Conservation (phyloP, 1,139 yeast genomes). For the Eremothecium gossypii region DNA sequence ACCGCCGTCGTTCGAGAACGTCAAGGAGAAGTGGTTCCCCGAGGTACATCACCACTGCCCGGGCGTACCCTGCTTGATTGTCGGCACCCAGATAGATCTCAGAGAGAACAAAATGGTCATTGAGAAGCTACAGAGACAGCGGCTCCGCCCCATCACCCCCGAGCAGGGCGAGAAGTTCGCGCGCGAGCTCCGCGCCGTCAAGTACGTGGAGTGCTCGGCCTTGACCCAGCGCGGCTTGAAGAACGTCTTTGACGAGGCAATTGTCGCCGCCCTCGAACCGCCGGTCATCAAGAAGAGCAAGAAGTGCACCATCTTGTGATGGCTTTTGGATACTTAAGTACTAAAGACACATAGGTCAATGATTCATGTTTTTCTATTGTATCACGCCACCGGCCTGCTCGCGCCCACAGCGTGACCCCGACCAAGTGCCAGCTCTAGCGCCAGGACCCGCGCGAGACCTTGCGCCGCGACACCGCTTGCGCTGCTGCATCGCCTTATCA, state of each 20-base stretch:
- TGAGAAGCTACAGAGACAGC: slow-evolving; percentile 84
- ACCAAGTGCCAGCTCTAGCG: no score
- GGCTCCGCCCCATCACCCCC: slow-evolving; percentile 73
- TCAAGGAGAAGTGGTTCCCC: slow-evolving; percentile 96
- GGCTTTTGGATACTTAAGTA: neutral
- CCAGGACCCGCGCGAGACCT: no score
- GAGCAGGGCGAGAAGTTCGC: slow-evolving; percentile 92
- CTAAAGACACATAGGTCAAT: no score
- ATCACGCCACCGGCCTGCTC: no score
- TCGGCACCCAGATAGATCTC: slow-evolving; percentile 91
- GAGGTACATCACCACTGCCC: slow-evolving; percentile 98
- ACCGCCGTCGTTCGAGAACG: slow-evolving; percentile 97
- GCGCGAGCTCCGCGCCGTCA: slow-evolving; percentile 86
- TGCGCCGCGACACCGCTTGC: no score
- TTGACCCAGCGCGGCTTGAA: slow-evolving; percentile 92
- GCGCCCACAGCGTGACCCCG: no score
- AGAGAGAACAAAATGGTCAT: slow-evolving; percentile 87
- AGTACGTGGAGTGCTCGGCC: slow-evolving; percentile 97
- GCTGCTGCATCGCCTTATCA: no score
- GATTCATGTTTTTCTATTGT: no score
- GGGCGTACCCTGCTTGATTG: slow-evolving; percentile 91
- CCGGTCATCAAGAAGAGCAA: slow-evolving; percentile 68
- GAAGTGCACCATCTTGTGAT: slow-evolving; percentile 70
- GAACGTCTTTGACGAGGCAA: slow-evolving; percentile 94
- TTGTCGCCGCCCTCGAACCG: slow-evolving; percentile 90